These are phyloP conservation scores for Cryptococcus sp. DNA, from an alignment of 1,284 basidiomycete species.

Conservation along the genomic window DNA sequence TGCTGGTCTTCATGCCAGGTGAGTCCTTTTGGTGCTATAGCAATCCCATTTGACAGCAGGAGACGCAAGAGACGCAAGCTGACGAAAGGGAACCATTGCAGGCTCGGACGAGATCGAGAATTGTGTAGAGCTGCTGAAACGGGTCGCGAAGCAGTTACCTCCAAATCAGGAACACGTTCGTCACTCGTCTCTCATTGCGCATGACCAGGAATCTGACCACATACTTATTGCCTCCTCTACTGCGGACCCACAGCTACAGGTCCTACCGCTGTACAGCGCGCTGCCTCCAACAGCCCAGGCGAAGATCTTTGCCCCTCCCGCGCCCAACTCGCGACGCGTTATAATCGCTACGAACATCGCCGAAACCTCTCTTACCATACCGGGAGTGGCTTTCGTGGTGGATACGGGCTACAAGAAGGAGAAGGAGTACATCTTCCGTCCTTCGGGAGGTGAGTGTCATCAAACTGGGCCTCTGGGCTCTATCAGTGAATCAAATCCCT, in stretches of 20 bases:
- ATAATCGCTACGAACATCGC: slow-evolving; percentile 95
- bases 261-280: slow-evolving; percentile 81
- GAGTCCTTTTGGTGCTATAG: slow-evolving; percentile 14
- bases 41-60: slow-evolving; percentile 1
- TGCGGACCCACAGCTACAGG: slow-evolving; percentile 59
- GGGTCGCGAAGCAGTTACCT: slow-evolving; percentile 67
- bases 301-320: slow-evolving; percentile 72
- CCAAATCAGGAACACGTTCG: slow-evolving; percentile 60
- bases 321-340: slow-evolving; percentile 76
- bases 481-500: slow-evolving; percentile 9
- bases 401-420: slow-evolving; percentile 96
- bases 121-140: slow-evolving; percentile 69
- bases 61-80: slow-evolving; percentile 3
- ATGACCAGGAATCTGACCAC: slow-evolving; percentile 1
- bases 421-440: slow-evolving; percentile 74
- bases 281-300: slow-evolving; percentile 76
- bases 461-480: slow-evolving; percentile 1
- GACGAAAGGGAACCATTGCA: slow-evolving; percentile 26
- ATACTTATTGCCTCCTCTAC: no score
- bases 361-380: slow-evolving; percentile 98
- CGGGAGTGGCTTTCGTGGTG: slow-evolving; percentile 91
- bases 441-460: slow-evolving; percentile 61
- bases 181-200: slow-evolving; percentile 13
- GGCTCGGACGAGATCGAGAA: slow-evolving; percentile 97
- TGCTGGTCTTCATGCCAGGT: slow-evolving; percentile 91